Evolutionary conservation across 2,329 filamentous ascomycete species (phyloP), one percentile per base, ranked within the genome.

Genomic region (Lachnellula occidentalis): DNA sequence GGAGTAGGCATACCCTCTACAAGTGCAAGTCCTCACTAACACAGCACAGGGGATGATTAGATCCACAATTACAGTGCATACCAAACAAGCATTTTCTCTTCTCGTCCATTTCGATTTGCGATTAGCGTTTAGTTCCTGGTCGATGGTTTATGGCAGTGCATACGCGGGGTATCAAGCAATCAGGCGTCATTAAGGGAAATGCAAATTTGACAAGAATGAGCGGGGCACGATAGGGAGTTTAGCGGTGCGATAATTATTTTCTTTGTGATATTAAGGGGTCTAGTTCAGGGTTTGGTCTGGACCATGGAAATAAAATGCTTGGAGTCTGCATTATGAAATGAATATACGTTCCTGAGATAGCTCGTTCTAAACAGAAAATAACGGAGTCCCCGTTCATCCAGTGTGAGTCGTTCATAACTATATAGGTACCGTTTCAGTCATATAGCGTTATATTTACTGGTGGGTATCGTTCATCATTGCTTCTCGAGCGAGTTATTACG

Each of bases 1-100:
- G 73, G 83, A 86, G 76, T 84, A 61, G 62, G 62, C 50, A 4
- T 4, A 17, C 17, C 22, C 2, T 7, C 15, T 4, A 31, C 12
- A 34, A 27, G 27, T 31, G 22, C 15, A n/a, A 48, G 12, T 27
- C 42, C 11, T 31, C 17, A 54, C 50, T 61, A 24, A 60, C 45
- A 45, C n/a, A 12, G 14, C 5, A 31, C 7, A 65, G 63, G 60
- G 63, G 62, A 48, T 65, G 36, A 61, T 34, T 39, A 4, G 24
- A 47, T 21, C 27, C 39, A 42, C 4, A 48, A 48, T 31, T 31
- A 31, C 27, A 9, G 9, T 31, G 2, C 37, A 31, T 22, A 43
- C n/a, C 46, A 7, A 39, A 39, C 43, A 19, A 14, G 7, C 22
- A 41, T 34, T 15, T 14, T 27, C 12, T 19, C 21, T 21, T 39